Percentiles rank a stretch among this genome's conserved stretches.
These are phyloP conservation scores for Pseudozyma pruni DNA, from an alignment of 1,284 basidiomycete species.

Conservation along the genomic window DNA sequence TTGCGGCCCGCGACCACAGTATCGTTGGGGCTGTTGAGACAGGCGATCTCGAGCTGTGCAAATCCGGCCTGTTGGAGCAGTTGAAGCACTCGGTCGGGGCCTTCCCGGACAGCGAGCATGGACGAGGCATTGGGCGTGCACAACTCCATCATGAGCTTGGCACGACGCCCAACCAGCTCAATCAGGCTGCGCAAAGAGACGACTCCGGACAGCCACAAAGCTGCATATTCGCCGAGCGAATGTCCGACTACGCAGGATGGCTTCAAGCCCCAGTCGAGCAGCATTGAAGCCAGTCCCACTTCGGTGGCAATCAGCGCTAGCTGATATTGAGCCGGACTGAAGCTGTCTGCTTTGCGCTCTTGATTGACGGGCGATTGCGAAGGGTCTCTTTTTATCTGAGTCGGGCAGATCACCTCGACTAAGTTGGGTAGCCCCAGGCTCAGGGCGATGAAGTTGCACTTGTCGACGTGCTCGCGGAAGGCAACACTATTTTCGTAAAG, in stretches of 20 bases:
- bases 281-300: conserved; percentile 25
- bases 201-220: conserved; percentile 36
- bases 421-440: conserved; percentile 22
- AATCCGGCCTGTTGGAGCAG: conserved; percentile 17
- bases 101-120: conserved; percentile 45
- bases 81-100: conserved; percentile 10
- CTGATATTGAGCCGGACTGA: conserved; percentile 42
- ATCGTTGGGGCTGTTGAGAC: conserved; percentile 47
- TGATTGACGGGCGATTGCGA: background rate
- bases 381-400: background rate
- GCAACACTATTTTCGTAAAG: conserved; percentile 24
- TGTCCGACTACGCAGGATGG: conserved; percentile 39
- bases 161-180: conserved; percentile 40
- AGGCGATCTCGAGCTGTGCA: conserved; percentile 40
- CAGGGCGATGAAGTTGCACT: conserved; percentile 32
- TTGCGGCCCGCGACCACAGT: conserved; percentile 43
- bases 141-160: conserved; percentile 41
- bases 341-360: conserved; percentile 27
- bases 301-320: conserved; percentile 43
- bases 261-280: conserved; percentile 38
- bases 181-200: conserved; percentile 35
- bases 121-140: conserved; percentile 41
- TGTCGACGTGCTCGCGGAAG: conserved; percentile 34
- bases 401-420: conserved; percentile 35
- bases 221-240: conserved; percentile 53